Conservation (phyloP, 352 stramenopile species). For the Phytophthora pistaciae region DNA sequence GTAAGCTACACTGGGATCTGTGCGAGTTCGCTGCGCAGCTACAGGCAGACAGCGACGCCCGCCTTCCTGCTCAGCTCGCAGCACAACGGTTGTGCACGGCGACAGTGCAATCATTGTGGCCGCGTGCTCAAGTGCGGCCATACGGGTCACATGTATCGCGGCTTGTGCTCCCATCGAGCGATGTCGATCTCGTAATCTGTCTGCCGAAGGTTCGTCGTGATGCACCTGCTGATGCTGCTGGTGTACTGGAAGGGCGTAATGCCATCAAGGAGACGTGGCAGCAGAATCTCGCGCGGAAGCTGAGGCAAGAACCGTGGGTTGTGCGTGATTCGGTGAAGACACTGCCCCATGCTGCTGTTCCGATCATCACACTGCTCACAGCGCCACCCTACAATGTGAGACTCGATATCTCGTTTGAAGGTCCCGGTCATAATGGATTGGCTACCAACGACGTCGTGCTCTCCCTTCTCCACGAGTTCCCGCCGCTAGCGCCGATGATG, state of each 20-base stretch:
- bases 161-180: constrained; percentile 96
- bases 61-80: constrained; percentile 77
- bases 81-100: constrained; percentile 81
- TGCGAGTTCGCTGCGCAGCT: constrained; percentile 87
- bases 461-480: constrained; percentile 93
- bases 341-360: constrained; percentile 96
- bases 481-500: constrained; percentile 95
- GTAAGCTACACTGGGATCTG: constrained; percentile 90
- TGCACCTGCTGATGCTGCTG: constrained; percentile 94
- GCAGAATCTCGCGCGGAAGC: constrained; percentile 96
- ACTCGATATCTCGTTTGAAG: constrained; percentile 98
- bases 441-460: constrained; percentile 95
- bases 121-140: constrained; percentile 95
- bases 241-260: constrained; percentile 97
- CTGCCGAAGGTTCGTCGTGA: constrained; percentile 97
- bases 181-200: constrained; percentile 98
- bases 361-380: constrained; percentile 96
- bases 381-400: constrained; percentile 81
- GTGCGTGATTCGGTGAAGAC: constrained; percentile 96
- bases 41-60: constrained; percentile 75
- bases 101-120: constrained; percentile 93
- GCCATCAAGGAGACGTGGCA: constrained; percentile 99
- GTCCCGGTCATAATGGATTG: constrained; percentile 95
- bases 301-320: constrained; percentile 95
- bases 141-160: constrained; percentile 98